These are phyloP conservation scores for Aureobasidium leucospermi DNA, from an alignment of 2,329 filamentous ascomycete genomes.

Conservation along the genomic window DNA sequence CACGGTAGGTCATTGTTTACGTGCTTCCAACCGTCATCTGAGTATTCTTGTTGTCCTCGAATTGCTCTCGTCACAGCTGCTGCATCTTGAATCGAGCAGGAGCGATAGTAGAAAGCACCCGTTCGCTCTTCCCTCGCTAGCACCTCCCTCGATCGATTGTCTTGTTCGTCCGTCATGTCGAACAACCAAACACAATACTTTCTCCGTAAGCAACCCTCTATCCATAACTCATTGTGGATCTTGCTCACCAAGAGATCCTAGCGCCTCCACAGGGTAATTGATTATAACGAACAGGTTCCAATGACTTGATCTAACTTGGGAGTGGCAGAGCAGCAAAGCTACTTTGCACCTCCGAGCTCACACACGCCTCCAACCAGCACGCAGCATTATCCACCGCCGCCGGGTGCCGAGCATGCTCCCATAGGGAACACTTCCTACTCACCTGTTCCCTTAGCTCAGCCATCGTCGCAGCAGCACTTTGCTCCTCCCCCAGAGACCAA, in stretches of 20 bases:
- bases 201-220: constrained; percentile 21
- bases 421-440: background rate
- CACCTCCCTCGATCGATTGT: background rate
- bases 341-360: constrained; percentile 13
- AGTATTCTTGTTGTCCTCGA: too few species aligned
- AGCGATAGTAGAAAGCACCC: background rate
- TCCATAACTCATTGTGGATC: background rate
- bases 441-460: constrained; percentile 11
- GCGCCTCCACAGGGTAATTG: constrained; percentile 8
- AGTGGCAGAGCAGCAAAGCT: constrained; percentile 9
- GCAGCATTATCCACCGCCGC: constrained; percentile 9
- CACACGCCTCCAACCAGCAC: background rate
- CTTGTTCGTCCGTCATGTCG: background rate
- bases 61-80: background rate
- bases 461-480: constrained; percentile 15
- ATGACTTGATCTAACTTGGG: background rate
- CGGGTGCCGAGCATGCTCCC: background rate
- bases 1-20: background rate
- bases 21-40: too few species aligned
- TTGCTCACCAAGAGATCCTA: background rate
- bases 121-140: background rate
- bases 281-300: background rate
- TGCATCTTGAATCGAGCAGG: background rate
- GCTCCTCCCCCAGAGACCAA: background rate
- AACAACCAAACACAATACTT: constrained; percentile 24